These are phyloP conservation scores for Elasticomyces elasticus DNA, from an alignment of 495 filamentous ascomycete species.

Conservation along the genomic window DNA sequence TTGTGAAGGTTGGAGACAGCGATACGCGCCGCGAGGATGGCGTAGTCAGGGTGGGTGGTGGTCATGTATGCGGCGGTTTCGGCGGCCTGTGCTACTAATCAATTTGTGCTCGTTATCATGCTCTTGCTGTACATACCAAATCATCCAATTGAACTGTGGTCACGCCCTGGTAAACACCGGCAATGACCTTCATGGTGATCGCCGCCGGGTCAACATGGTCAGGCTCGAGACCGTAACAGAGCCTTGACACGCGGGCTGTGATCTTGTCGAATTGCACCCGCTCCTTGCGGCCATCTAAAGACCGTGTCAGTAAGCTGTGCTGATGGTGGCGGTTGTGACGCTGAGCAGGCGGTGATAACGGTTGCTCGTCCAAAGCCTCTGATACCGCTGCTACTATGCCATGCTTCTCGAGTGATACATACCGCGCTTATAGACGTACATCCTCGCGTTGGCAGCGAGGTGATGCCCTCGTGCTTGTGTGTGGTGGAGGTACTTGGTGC, in stretches of 20 bases:
- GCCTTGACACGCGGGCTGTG: constrained; percentile 90
- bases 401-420: constrained; percentile 27
- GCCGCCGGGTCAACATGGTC: constrained; percentile 97
- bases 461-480: constrained; percentile 8
- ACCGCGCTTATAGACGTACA: constrained; percentile 68
- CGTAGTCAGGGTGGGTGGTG: constrained; percentile 96
- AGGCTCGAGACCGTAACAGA: constrained; percentile 92
- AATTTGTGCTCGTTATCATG: constrained; percentile 1
- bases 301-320: constrained; percentile 1
- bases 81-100: constrained; percentile 56
- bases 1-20: constrained; percentile 99
- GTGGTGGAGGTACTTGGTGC: background rate
- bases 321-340: background rate
- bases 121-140: constrained; percentile 52
- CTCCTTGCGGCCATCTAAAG: constrained; percentile 93
- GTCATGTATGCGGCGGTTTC: constrained; percentile 99
- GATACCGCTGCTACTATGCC: background rate
- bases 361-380: background rate
- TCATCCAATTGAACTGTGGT: constrained; percentile 94
- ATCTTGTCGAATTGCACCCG: constrained; percentile 99
- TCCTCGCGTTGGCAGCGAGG: constrained; percentile 21
- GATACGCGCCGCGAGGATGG: constrained; percentile 95
- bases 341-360: background rate
- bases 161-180: constrained; percentile 97
- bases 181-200: constrained; percentile 98